Base-by-base conservation (phyloP, 768 basidiomycete genomes). In the Naganishia vaughanmartiniae region DNA sequence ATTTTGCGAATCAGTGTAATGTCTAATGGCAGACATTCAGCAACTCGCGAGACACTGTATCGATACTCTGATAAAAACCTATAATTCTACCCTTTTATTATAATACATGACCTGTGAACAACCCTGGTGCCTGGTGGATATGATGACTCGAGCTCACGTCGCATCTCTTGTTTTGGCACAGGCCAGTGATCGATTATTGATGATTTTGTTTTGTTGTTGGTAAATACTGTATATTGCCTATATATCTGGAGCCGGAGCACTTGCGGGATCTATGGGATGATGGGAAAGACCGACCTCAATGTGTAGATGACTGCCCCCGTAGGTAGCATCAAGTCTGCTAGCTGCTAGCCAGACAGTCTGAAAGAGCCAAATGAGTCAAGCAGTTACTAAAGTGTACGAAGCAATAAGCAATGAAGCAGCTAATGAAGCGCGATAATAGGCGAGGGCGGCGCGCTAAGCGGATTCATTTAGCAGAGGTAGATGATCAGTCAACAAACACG, bases 401-500 rank as follows among this genome's bases (percentile, higher is more conserved):
- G 30, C 5, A 21, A 5, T 7, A 53, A 19, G 48, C 26, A 53
- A 54, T 30, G 53, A 17, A 55, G 30, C 54, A 33, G 15, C 7
- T 30, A 24, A 24, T 54, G 54, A 55, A 55, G 30, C 54, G 48
- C 48, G 14, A 51, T 7, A 6, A 21, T 4, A 7, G 21, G 48
- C 2, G 48, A 51, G n/a, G 39, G 9, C 7, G 39, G 17, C 54
- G 30, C 54, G 30, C 54, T 55, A 34, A 15, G 30, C 30, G 19
- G 54, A 56, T n/a, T 30, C 28, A 26, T 34, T 15, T 54, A n/a
- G 30, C 33, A 14, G 17, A 56, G 53, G 30, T 39, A 58, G 34
- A 39, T 19, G 5, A 34, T 39, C 12, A 11, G 24, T 58, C 57
- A 58, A 58, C 57, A 58, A 58, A 58, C 57, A 58, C 34, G 57